phyloP scores from a whole-genome alignment of 768 basidiomycete species.

The Mycena albidolilacea region DNA sequence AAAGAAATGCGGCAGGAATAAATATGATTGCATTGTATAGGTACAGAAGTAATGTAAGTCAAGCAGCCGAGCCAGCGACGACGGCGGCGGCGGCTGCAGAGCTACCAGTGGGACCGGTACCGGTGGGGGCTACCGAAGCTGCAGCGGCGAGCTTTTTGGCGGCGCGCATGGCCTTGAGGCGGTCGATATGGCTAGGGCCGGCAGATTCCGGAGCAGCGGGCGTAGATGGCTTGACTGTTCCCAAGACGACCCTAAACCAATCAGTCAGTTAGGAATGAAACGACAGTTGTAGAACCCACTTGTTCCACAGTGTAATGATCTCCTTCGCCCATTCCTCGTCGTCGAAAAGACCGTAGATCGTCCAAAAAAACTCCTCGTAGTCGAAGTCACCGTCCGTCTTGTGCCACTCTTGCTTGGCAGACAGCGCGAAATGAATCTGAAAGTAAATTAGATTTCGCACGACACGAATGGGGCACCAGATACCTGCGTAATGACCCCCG shows the following conservation, averaged over 20 bases:
- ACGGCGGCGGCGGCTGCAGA: not conserved
- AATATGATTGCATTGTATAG: not conserved
- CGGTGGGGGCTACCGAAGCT: not conserved
- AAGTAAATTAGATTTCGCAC: not conserved
- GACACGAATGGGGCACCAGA: not conserved
- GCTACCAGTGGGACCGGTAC: too few species aligned
- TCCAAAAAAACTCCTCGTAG: slow-evolving; percentile 25
- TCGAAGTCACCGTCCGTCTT: slow-evolving; percentile 19
- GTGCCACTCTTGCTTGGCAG: not conserved
- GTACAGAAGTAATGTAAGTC: not conserved
- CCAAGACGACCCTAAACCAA: not conserved
- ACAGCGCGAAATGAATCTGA: slow-evolving; percentile 18
- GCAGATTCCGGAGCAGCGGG: not conserved
- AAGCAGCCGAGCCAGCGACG: not conserved
- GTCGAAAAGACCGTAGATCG: not conserved
- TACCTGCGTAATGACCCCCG: slow-evolving; percentile 2
- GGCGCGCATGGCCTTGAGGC: slow-evolving; percentile 7
- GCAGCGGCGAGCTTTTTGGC: not conserved
- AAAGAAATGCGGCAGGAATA: not conserved
- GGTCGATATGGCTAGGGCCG: slow-evolving; percentile 8
- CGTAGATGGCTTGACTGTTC: not conserved
- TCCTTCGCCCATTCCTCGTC: not conserved
- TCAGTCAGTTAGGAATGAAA: not conserved
- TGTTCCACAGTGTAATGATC: slow-evolving; percentile 13
- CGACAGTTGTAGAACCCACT: not conserved